phyloP scores from a whole-genome alignment of 257 asterid species.

The Lithospermum erythrorhizon region DNA sequence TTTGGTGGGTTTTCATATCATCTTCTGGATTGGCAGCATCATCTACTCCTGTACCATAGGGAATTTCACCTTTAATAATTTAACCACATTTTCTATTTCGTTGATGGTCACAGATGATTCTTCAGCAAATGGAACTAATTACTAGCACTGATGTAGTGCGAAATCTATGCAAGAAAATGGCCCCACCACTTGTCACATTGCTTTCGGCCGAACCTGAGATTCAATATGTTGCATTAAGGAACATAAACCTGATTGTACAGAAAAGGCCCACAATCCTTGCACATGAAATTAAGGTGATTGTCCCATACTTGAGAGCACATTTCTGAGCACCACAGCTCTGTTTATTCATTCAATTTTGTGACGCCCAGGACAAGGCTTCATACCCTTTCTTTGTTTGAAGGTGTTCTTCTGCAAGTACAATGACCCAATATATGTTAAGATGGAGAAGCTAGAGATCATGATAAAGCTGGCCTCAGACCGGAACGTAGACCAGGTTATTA shows the following conservation, averaged over 20 bases:
- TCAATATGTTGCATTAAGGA: constrained; percentile 88
- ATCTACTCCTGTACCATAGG: not conserved
- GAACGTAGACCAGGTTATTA: constrained; percentile 84
- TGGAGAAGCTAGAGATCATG: constrained; percentile 99
- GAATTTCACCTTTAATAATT: not conserved
- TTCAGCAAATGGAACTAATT: constrained; percentile 96
- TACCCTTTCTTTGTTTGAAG: constrained; percentile 24
- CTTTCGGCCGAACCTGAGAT: constrained; percentile 97
- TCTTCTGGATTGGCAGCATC: not conserved
- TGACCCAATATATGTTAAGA: constrained; percentile 96
- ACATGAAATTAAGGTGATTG: constrained; percentile 80
- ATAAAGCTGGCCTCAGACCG: constrained; percentile 98
- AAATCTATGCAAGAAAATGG: constrained; percentile 99
- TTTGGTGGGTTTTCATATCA: not conserved
- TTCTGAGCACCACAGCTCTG: constrained; percentile 2
- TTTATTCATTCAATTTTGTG: not conserved
- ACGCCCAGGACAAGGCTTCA: not conserved
- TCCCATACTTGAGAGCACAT: not conserved
- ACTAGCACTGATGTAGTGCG: constrained; percentile 96
- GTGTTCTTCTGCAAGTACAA: constrained; percentile 99
- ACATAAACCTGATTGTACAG: constrained; percentile 94
- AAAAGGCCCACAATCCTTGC: constrained; percentile 96
- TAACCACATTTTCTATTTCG: not conserved
- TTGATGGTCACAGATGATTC: constrained; percentile 68
- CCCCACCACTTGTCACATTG: constrained; percentile 95